Evolutionary conservation across 805 yeast genomes (phyloP).

Genomic region (Zygosaccharomyces gambellarensis): DNA sequence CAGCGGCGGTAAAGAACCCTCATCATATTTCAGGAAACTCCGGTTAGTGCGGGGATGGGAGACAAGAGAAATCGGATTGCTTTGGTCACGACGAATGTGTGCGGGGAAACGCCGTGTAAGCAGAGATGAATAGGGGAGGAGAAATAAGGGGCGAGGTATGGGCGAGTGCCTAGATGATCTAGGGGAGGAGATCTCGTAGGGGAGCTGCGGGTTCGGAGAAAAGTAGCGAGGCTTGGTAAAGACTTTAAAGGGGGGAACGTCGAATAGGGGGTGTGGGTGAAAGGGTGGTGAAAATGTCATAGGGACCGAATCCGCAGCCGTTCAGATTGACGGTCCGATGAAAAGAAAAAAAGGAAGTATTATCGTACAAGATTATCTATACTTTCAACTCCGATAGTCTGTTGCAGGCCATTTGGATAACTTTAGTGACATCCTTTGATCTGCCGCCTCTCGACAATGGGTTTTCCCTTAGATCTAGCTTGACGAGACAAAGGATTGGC

Average conservation of each 20-base stretch:
- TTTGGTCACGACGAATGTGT: background rate
- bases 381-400: constrained; percentile 2
- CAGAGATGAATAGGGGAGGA: background rate
- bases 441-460: constrained; percentile 8
- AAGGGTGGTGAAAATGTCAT: background rate
- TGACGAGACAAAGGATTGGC: constrained; percentile 14
- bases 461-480: constrained; percentile 16
- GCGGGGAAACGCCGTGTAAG: background rate
- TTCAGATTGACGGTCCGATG: background rate
- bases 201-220: no score
- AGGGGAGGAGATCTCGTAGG: no score
- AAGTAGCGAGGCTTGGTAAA: background rate
- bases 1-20: background rate
- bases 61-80: background rate
- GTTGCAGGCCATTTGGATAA: constrained; percentile 8
- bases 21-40: background rate
- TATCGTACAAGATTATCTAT: background rate
- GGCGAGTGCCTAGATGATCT: background rate
- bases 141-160: background rate
- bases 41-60: background rate
- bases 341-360: background rate
- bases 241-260: background rate
- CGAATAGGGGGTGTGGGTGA: background rate
- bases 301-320: no score
- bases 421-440: background rate